Evolutionary conservation across 139 green algal species (phyloP).

Genomic region (Micractinium conductrix): DNA sequence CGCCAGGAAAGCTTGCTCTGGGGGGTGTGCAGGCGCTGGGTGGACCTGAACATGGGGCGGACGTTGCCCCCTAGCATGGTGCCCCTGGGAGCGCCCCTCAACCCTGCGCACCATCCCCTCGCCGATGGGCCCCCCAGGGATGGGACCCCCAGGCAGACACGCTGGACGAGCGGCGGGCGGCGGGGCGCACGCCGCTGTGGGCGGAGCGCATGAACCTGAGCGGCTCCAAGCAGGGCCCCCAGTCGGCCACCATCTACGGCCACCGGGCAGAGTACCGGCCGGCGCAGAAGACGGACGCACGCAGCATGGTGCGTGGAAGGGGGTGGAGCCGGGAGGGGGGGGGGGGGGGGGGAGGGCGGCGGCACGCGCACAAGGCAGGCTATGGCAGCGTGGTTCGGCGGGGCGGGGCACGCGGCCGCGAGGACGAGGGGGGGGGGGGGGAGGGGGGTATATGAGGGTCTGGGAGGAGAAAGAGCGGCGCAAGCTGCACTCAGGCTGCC

Average conservation of each 20-base stretch:
- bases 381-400: background rate
- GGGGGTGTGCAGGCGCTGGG: background rate
- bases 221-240: conserved; percentile 27
- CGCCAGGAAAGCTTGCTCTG: background rate
- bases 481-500: background rate
- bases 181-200: conserved; percentile 38
- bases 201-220: conserved; percentile 46
- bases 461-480: too few species aligned
- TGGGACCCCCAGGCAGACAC: background rate
- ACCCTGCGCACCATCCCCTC: too few species aligned
- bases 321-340: background rate
- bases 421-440: background rate
- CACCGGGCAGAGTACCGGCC: conserved; percentile 48
- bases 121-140: too few species aligned
- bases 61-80: too few species aligned
- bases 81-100: too few species aligned
- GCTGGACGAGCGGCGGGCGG: background rate
- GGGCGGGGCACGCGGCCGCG: background rate
- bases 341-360: background rate
- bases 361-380: too few species aligned
- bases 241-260: conserved; percentile 48
- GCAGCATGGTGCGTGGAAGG: conserved; percentile 39
- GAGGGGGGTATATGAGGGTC: background rate
- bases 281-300: conserved; percentile 38
- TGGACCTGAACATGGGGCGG: too few species aligned